Evolutionary conservation across 2,329 filamentous ascomycete species (phyloP).

Genomic region (Fusarium mangiferae): DNA sequence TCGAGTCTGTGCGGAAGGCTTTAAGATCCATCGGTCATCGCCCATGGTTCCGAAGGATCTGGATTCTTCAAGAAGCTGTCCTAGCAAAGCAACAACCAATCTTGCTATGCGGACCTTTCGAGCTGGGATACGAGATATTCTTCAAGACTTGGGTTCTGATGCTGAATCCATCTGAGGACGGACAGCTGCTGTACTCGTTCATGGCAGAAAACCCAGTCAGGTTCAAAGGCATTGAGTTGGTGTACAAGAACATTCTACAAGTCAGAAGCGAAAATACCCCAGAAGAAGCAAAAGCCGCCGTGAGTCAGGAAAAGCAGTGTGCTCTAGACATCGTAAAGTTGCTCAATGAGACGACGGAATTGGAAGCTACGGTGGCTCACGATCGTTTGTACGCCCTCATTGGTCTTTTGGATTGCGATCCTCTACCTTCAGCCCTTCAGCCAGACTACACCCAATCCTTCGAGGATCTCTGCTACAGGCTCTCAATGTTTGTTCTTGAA

Average conservation of each 20-base stretch:
- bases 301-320: not conserved
- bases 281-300: accelerated
- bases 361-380: slow-evolving; percentile 22
- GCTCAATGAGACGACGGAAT: not conserved
- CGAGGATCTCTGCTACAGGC: not conserved
- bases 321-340: not conserved
- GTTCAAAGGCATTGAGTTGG: slow-evolving; percentile 3
- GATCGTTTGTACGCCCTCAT: slow-evolving; percentile 16
- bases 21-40: not conserved
- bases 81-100: not conserved
- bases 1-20: not conserved
- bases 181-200: slow-evolving; percentile 7
- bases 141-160: slow-evolving; percentile 19
- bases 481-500: not conserved
- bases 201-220: not conserved
- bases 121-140: slow-evolving; percentile 2
- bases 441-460: slow-evolving; percentile 2
- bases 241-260: not conserved
- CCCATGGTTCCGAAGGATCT: slow-evolving; percentile 20
- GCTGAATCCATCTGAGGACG: not conserved
- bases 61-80: slow-evolving; percentile 26
- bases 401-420: slow-evolving; percentile 9
- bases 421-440: not conserved
- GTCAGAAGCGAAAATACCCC: accelerated
- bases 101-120: not conserved